Evolutionary conservation across 164 flowering plant genomes (phyloP).

Genomic region (Stephania cephalantha): DNA sequence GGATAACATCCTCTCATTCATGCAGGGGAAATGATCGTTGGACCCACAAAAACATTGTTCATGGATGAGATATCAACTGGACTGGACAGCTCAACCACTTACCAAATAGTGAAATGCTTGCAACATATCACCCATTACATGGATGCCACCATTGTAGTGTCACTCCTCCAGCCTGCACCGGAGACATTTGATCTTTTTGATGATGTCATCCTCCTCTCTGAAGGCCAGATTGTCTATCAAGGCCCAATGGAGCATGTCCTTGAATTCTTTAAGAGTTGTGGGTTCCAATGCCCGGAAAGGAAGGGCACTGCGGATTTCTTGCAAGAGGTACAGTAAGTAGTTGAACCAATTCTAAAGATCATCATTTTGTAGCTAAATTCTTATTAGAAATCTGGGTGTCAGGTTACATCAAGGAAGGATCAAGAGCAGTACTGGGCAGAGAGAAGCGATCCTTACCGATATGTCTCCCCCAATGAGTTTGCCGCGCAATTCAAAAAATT

Average conservation of each 20-base stretch:
- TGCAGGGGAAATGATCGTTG: conserved; percentile 85
- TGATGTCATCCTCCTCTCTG: conserved; percentile 68
- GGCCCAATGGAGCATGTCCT: conserved; percentile 70
- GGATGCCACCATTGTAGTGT: conserved; percentile 57
- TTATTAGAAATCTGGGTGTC: not conserved
- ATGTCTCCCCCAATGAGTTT: conserved; percentile 61
- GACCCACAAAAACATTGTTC: conserved; percentile 67
- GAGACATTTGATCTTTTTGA: conserved; percentile 83
- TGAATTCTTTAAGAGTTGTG: conserved; percentile 67
- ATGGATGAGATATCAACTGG: conserved; percentile 98
- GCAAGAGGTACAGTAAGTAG: conserved; percentile 52
- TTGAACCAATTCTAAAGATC: not conserved
- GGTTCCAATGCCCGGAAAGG: conserved; percentile 75
- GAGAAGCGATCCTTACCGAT: conserved; percentile 46
- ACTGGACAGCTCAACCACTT: conserved; percentile 87
- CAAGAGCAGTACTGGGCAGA: conserved; percentile 83
- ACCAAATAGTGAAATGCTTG: conserved; percentile 77
- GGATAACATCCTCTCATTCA: not conserved
- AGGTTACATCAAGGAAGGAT: conserved; percentile 82
- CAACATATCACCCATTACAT: conserved; percentile 70
- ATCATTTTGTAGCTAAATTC: not conserved
- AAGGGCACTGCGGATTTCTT: conserved; percentile 86
- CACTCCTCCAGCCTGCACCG: conserved; percentile 80
- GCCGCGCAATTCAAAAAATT: conserved; percentile 50
- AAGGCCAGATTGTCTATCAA: conserved; percentile 82